Conservation (phyloP, 1,139 yeast genomes). For the Kurtzmaniella quercitrusa region DNA sequence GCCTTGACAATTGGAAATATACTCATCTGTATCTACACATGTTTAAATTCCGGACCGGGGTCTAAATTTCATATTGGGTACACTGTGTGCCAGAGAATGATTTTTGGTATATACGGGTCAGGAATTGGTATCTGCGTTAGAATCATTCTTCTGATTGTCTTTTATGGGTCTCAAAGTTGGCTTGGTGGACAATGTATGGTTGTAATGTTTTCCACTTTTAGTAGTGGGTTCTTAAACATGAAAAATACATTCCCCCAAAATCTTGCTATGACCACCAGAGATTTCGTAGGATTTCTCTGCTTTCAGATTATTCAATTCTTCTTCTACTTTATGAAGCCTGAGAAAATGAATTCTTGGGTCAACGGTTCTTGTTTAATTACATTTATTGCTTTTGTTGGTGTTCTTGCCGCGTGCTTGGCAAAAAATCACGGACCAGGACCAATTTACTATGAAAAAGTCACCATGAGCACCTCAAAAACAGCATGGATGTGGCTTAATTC, state of each 20-base stretch:
- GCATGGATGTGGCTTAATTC: conserved; percentile 21
- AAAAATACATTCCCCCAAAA: conserved; percentile 12
- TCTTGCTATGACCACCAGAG: conserved; percentile 14
- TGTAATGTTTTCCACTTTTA: conserved; percentile 13
- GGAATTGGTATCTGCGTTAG: conserved; percentile 14
- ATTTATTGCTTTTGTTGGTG: conserved; percentile 12
- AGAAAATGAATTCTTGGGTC: conserved; percentile 13
- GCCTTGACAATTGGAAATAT: conserved; percentile 16
- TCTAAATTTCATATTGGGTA: conserved; percentile 18
- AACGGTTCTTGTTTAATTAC: conserved; percentile 14
- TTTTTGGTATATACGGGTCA: conserved; percentile 18
- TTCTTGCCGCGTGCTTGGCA: conserved; percentile 11
- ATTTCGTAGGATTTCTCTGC: conserved; percentile 17
- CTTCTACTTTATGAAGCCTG: conserved; percentile 15
- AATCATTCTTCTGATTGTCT: conserved; percentile 16
- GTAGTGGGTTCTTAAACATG: conserved; percentile 13
- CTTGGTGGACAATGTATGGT: conserved; percentile 16
- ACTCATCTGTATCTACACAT: conserved; percentile 14
- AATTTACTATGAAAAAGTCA: conserved; percentile 9
- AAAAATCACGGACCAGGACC: conserved; percentile 16
- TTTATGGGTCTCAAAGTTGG: conserved; percentile 19
- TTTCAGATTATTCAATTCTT: conserved; percentile 16
- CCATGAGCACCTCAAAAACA: conserved; percentile 5
- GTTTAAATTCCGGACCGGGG: conserved; percentile 19
- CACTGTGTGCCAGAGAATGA: conserved; percentile 17